A percentile compares a stretch with the other conserved stretches of the same genome.
These are phyloP conservation scores for Leishmania lainsoni DNA, from an alignment of 208 protist genomes.

Conservation along the genomic window DNA sequence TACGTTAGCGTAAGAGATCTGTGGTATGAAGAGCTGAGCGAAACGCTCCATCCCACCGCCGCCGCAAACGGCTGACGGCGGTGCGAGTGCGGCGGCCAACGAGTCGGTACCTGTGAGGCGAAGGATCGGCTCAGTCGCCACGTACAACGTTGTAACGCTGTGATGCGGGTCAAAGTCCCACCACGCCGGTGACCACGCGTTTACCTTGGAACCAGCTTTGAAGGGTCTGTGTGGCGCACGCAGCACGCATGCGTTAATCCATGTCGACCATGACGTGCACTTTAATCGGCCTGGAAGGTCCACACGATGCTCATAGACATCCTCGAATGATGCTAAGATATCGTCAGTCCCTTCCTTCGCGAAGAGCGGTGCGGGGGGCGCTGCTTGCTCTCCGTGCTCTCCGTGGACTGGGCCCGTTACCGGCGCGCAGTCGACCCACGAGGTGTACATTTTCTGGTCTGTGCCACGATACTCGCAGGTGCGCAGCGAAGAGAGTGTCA, in stretches of 20 bases:
- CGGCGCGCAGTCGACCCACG: constrained; percentile 38
- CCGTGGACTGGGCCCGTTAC: neutral
- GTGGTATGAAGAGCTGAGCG: constrained; percentile 44
- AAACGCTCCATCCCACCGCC: constrained; percentile 33
- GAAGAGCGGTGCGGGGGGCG: constrained; percentile 5
- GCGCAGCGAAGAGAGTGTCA: constrained; percentile 52
- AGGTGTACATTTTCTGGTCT: constrained; percentile 28
- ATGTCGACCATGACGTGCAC: constrained; percentile 34
- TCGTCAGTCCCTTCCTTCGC: constrained; percentile 11
- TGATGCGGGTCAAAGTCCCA: constrained; percentile 37
- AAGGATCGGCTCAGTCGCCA: constrained; percentile 46
- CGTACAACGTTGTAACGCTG: constrained; percentile 35
- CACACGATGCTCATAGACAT: constrained; percentile 26
- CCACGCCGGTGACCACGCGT: constrained; percentile 45
- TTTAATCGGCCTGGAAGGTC: constrained; percentile 15
- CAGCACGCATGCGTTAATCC: constrained; percentile 33
- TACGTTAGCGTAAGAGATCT: constrained; percentile 21
- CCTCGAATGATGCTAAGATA: constrained; percentile 38
- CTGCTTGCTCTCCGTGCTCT: too few species aligned
- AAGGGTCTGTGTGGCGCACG: constrained; percentile 6
- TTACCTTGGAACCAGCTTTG: constrained; percentile 12
- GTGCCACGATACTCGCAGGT: constrained; percentile 54
- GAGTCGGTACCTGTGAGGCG: constrained; percentile 22
- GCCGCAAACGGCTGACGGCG: constrained; percentile 1
- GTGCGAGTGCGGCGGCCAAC: constrained; percentile 32